Evolutionary conservation across 2,329 filamentous ascomycete species (phyloP).

Genomic region (Alternaria sp.): DNA sequence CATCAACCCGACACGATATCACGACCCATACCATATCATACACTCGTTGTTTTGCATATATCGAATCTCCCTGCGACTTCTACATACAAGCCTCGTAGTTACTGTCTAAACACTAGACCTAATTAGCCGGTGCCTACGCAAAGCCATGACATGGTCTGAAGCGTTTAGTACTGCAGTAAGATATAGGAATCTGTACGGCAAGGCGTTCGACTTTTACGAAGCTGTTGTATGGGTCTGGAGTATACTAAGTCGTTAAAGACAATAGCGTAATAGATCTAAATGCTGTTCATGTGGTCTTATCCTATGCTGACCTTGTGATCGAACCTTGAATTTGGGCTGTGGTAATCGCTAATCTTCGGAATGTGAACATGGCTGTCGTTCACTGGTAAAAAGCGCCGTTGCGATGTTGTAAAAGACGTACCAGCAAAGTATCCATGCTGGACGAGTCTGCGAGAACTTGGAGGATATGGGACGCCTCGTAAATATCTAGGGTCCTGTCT

Average conservation of each 20-base stretch:
- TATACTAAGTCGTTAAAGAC: not conserved
- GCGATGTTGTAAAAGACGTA: not conserved
- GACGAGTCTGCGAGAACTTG: not conserved
- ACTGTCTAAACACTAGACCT: constrained; percentile 25
- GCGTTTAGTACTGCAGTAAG: constrained; percentile 1
- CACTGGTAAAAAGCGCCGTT: not conserved
- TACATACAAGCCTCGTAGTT: not conserved
- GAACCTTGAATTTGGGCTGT: not conserved
- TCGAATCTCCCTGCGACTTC: constrained; percentile 20
- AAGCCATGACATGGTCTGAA: not conserved
- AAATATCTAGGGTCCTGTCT: not conserved
- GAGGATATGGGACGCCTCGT: not conserved
- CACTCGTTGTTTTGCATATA: constrained; percentile 29
- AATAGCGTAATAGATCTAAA: constrained; percentile 8
- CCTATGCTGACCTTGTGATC: not conserved
- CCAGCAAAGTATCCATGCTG: not conserved
- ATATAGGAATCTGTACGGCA: not conserved
- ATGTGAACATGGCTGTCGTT: not conserved
- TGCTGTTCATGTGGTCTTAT: not conserved
- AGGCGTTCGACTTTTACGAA: constrained; percentile 1
- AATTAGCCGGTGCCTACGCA: constrained; percentile 40
- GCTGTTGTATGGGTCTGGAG: constrained; percentile 1
- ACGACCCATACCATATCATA: constrained; percentile 28
- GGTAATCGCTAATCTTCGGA: not conserved
- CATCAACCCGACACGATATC: constrained; percentile 36